Conservation (phyloP, 305 asterid species). For the Solanum chacoense region DNA sequence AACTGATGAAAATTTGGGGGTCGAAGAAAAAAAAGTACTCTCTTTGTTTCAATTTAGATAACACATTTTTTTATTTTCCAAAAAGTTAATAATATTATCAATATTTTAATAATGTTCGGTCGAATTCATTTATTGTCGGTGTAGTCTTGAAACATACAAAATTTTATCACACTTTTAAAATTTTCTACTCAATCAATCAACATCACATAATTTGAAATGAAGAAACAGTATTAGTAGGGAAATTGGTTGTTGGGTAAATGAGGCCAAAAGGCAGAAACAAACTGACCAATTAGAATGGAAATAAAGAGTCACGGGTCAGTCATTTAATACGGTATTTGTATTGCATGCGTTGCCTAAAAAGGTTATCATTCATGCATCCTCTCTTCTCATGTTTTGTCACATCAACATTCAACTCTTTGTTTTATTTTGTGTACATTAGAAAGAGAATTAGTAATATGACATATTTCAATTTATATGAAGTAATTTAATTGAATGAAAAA, state of each 20-base stretch:
- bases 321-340: background rate
- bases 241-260: background rate
- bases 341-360: background rate
- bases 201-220: background rate
- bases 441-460: background rate
- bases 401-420: background rate
- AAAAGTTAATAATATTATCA: background rate
- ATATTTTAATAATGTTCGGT: background rate
- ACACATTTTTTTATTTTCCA: background rate
- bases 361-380: background rate
- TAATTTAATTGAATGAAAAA: background rate
- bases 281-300: background rate
- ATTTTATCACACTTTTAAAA: background rate
- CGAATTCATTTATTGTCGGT: background rate
- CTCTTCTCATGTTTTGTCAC: background rate
- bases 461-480: background rate
- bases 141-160: background rate
- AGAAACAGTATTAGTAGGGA: background rate
- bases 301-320: background rate
- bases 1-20: background rate
- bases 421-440: background rate
- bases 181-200: background rate
- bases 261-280: background rate
- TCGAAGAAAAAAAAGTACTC: background rate
- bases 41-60: rapidly evolving